Base-by-base conservation (phyloP, 805 yeast genomes). In the Dipodascopsis tothii region DNA sequence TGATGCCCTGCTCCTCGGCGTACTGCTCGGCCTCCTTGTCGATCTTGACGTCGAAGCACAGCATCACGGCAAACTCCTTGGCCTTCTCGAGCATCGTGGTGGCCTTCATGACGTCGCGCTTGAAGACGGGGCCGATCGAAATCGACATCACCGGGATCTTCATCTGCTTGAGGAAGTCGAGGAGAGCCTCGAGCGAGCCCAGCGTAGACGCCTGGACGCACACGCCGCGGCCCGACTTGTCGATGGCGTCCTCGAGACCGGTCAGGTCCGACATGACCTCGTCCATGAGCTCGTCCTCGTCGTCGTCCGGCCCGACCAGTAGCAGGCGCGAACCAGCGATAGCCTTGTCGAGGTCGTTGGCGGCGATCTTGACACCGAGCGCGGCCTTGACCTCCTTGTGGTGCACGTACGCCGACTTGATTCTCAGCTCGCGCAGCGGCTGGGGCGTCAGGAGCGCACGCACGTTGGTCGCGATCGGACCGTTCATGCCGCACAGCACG, bases 341-440 rank as follows among this genome's bases (percentile, higher is more conserved):
- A 9, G 99, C 98, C 69, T 92, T 90, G 60, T 92, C 98, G 56
- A 92, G 77, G 63, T 92, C 98, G 62, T 85, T 85, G 33, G 98
- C 99, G 44, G 97, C 94, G 63, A 92, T 86, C 75, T 92, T 88
- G 45, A 92, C 96, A 77, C 99, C 99, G 56, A 92, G 74, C 32
- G 99, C 98, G 21, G 99, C 99, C 71, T 90, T 92, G 47, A 92
- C 97, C 68, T 90, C 95, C 64, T 92, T 92, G 69, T 86, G 92
- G 63, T 94, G 98, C 40, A 88, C 77, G 64, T 92, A 92, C 56
- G 86, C 95, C n/a, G 96, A 84, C 66, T 92, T 92, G 66, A 92
- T 74, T 68, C 99, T 87, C 66, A 92, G 71, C 66, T 92, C 99
- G 61, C 96, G 80, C 43, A 94, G 70, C 11, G 98, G 98, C 55